Base-by-base conservation (phyloP, 2,329 filamentous ascomycete species). In the Monosporascus sp. region DNA sequence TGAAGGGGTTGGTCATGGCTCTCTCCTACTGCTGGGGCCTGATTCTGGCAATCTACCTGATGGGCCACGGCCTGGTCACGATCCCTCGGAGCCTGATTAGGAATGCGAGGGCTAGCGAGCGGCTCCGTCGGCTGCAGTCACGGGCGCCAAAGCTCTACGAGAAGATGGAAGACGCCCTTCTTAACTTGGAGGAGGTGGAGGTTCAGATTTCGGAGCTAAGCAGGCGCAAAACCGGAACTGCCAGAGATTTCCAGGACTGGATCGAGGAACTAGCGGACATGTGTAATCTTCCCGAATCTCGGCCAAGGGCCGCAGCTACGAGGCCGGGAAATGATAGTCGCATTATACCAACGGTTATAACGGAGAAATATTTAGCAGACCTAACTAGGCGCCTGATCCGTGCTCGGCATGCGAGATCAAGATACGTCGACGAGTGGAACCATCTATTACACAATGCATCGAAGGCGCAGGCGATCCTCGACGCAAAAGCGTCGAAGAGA, bases 21-120 rank as follows among this genome's bases (percentile, higher is more conserved):
- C 76, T 97, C 54, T 89, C 93, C 38, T 99, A 99, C 70, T 90
- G 90, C 55, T 97, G 92, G 88, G 91, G 92, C 62, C 74, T 99
- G 62, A 79, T 93, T 5, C 78, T 97, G 50, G 94, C 92, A 46
- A 96, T 99, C 57, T 97, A 96, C 65, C 79, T 99, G 41, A 97
- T 99, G 93, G 94, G 94, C 6, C 94, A 99, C 70, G 94, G 94
- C 7, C 78, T 99, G 25, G 94, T 99, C 34, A 88, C 92, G 1
- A 88, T 99, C 53, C 94, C 94, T 1, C 81, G 93, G 59, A 83
- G 82, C 38, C 75, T 99, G 17, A 87, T 94, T 63, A 84, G 87
- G 54, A 88, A 90, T 65, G 87, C 91, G 34, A 90, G 85, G 65
- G 83, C 92, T 46, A 88, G 85, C 59, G 83, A 83, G 48, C 81